These are phyloP conservation scores for Nigrospora osmanthi DNA, from an alignment of 2,329 filamentous ascomycete genomes.

Conservation along the genomic window DNA sequence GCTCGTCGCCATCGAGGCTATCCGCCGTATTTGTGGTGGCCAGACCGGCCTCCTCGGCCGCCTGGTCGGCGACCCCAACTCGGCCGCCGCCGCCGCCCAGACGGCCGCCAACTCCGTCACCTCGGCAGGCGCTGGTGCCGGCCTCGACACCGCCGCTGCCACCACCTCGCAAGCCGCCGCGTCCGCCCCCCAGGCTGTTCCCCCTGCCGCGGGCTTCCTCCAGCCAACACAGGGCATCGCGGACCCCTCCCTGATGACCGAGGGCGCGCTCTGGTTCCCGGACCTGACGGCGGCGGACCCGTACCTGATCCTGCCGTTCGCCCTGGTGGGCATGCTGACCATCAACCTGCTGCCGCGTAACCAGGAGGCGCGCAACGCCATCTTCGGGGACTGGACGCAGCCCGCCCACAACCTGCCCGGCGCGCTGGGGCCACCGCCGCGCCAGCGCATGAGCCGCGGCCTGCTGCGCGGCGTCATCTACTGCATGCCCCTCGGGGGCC, in stretches of 20 bases:
- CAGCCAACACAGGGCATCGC: constrained; percentile 5
- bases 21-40: constrained; percentile 38
- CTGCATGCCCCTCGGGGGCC: background rate
- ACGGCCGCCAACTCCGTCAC: constrained; percentile 4
- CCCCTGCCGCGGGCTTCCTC: background rate
- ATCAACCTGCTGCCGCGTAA: constrained; percentile 24
- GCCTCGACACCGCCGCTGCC: background rate
- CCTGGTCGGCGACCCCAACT: constrained; percentile 5
- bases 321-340: constrained; percentile 26
- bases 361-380: constrained; percentile 3
- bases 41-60: constrained; percentile 26
- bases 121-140: constrained; percentile 10
- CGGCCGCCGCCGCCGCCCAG: constrained; percentile 1
- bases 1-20: constrained; percentile 39
- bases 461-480: background rate
- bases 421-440: background rate
- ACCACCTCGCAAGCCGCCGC: constrained; percentile 1
- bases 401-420: background rate
- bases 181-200: constrained; percentile 6
- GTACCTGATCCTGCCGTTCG: constrained; percentile 36
- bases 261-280: constrained; percentile 47
- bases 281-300: constrained; percentile 46
- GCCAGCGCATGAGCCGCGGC: background rate
- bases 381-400: background rate
- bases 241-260: constrained; percentile 35